phyloP scores from a whole-genome alignment of 2,329 filamentous ascomycete species.

The Colletotrichum sp. region DNA sequence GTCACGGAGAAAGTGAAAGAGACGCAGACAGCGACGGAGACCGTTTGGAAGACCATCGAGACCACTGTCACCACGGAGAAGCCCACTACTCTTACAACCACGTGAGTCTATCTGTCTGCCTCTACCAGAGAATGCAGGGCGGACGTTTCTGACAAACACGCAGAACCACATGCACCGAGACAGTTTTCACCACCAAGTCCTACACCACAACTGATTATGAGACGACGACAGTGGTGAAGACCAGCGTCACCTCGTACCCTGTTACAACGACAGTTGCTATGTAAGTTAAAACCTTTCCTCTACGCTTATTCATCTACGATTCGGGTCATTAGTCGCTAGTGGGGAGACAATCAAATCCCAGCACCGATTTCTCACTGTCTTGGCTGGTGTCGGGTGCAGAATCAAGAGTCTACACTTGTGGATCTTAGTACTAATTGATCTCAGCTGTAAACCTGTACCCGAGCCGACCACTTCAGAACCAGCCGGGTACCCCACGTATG shows the following conservation, averaged over 20 bases:
- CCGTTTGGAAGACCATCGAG: conserved; percentile 1
- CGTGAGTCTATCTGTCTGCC: not conserved
- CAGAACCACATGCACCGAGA: conserved; percentile 10
- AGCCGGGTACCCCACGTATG: not conserved
- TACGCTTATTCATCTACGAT: not conserved
- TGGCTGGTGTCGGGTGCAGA: not conserved
- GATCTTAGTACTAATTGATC: not conserved
- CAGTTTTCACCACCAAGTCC: conserved; percentile 6
- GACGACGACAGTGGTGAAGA: not conserved
- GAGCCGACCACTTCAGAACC: not conserved
- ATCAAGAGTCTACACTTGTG: not conserved
- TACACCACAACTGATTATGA: conserved; percentile 16
- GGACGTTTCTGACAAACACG: not conserved
- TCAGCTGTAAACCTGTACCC: not conserved
- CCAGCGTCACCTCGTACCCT: conserved; percentile 14
- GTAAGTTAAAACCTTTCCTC: not conserved
- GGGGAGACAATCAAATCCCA: not conserved
- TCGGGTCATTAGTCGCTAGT: not conserved
- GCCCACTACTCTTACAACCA: not conserved
- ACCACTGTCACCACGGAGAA: not conserved
- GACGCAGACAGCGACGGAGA: conserved; percentile 14
- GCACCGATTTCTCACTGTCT: too few species aligned
- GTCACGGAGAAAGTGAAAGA: conserved; percentile 1
- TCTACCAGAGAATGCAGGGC: not conserved
- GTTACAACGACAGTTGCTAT: conserved; percentile 20